These are phyloP conservation scores for Fusarium nanum DNA, from an alignment of 2,329 filamentous ascomycete genomes.

Conservation along the genomic window DNA sequence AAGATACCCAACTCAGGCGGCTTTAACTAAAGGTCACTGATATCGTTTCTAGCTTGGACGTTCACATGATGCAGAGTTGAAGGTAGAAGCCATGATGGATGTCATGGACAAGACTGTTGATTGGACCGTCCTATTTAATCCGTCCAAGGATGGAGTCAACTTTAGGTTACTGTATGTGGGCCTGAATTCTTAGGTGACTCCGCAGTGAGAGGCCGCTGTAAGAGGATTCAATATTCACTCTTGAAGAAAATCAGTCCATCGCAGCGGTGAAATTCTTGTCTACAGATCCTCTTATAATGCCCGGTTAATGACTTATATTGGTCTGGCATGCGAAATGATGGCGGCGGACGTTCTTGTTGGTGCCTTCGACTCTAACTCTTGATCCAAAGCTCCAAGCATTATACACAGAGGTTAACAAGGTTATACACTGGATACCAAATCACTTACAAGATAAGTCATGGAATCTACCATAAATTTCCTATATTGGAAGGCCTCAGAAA, in stretches of 20 bases:
- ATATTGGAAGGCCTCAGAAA: neutral
- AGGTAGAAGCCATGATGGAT: constrained; percentile 18
- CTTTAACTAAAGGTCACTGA: neutral
- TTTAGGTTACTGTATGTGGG: constrained; percentile 14
- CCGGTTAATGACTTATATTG: neutral
- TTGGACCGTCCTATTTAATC: constrained; percentile 7
- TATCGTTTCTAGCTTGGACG: constrained; percentile 5
- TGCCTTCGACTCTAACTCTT: neutral
- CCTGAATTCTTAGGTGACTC: constrained; percentile 5
- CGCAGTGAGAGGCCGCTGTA: constrained; percentile 1
- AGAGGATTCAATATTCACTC: neutral
- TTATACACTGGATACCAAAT: neutral
- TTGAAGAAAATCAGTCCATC: constrained; percentile 18
- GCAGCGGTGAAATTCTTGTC: neutral
- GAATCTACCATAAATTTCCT: neutral
- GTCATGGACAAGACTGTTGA: neutral
- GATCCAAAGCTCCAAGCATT: neutral
- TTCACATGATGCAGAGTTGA: constrained; percentile 23
- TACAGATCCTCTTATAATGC: neutral
- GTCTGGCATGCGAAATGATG: neutral
- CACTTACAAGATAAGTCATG: neutral
- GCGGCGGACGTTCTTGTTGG: neutral
- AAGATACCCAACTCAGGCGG: neutral
- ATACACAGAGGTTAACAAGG: neutral
- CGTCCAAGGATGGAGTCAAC: constrained; percentile 9